Evolutionary conservation across 2,329 filamentous ascomycete genomes (phyloP).

Genomic region (Malbranchea cinnamomea): DNA sequence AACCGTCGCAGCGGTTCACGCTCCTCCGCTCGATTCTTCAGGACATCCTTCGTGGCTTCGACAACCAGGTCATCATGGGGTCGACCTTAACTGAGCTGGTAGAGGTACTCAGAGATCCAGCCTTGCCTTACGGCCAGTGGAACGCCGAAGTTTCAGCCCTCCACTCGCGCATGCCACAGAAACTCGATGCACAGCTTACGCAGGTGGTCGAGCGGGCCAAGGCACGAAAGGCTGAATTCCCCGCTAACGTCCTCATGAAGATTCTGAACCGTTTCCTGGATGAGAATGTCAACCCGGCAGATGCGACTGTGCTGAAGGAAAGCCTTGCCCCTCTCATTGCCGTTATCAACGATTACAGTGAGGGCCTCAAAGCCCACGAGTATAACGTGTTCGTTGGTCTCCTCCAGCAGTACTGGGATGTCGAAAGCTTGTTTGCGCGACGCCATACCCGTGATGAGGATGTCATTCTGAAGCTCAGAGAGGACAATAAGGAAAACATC

Average conservation of each 20-base stretch:
- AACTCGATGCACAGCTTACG: slow-evolving; percentile 67
- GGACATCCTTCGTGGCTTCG: slow-evolving; percentile 85
- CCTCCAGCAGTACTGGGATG: slow-evolving; percentile 65
- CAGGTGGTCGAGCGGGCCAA: slow-evolving; percentile 77
- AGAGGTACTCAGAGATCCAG: slow-evolving; percentile 75
- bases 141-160: slow-evolving; percentile 88
- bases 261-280: slow-evolving; percentile 77
- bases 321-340: slow-evolving; percentile 62
- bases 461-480: slow-evolving; percentile 81
- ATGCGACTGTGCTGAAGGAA: slow-evolving; percentile 57
- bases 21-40: slow-evolving; percentile 62
- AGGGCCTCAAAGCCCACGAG: slow-evolving; percentile 84
- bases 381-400: slow-evolving; percentile 65
- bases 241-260: slow-evolving; percentile 73
- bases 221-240: slow-evolving; percentile 70
- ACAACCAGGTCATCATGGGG: slow-evolving; percentile 95
- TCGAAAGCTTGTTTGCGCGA: slow-evolving; percentile 78
- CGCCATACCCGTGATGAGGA: slow-evolving; percentile 80
- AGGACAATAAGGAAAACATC: slow-evolving; percentile 91
- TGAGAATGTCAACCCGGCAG: slow-evolving; percentile 59
- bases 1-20: slow-evolving; percentile 76
- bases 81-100: slow-evolving; percentile 74
- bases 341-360: slow-evolving; percentile 65
- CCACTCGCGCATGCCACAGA: slow-evolving; percentile 94
- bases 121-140: slow-evolving; percentile 94